phyloP scores from a whole-genome alignment of 2,329 filamentous ascomycete species.

The Fusarium cyanostomum region DNA sequence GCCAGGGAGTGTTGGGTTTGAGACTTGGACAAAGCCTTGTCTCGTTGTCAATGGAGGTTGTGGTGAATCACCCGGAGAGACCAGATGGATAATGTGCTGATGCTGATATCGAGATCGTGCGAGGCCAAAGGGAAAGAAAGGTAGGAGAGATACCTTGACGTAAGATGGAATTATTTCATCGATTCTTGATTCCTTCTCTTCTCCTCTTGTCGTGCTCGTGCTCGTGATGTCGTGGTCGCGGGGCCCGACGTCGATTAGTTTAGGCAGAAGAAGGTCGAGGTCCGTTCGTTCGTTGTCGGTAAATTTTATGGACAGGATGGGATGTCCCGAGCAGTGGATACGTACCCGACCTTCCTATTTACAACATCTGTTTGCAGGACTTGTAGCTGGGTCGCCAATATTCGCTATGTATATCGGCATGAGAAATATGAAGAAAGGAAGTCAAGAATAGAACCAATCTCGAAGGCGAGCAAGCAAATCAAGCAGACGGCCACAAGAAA shows the following conservation, averaged over 20 bases:
- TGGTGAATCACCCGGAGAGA: background rate
- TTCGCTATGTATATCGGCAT: background rate
- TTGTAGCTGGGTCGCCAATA: background rate
- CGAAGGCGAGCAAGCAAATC: background rate
- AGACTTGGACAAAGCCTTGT: conserved; percentile 24
- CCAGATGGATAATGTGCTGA: conserved; percentile 24
- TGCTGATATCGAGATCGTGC: conserved; percentile 15
- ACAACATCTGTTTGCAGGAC: conserved; percentile 29
- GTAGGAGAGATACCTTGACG: conserved; percentile 20
- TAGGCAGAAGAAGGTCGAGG: conserved; percentile 41
- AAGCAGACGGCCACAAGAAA: conserved; percentile 1
- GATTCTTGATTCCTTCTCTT: conserved; percentile 14
- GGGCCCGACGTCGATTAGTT: conserved; percentile 34
- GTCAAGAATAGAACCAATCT: background rate
- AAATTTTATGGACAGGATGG: conserved; percentile 34
- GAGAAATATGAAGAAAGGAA: background rate
- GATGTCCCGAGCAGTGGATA: conserved; percentile 32
- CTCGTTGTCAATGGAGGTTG: conserved; percentile 34
- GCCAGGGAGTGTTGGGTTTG: conserved; percentile 5
- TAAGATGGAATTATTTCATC: conserved; percentile 9
- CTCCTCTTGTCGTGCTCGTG: background rate
- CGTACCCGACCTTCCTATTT: conserved; percentile 37
- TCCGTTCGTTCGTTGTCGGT: conserved; percentile 36
- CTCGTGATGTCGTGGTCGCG: conserved; percentile 29
- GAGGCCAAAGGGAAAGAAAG: conserved; percentile 1